Evolutionary conservation across 345 rosid species (phyloP).

Genomic region (Euphorbia peplus): DNA sequence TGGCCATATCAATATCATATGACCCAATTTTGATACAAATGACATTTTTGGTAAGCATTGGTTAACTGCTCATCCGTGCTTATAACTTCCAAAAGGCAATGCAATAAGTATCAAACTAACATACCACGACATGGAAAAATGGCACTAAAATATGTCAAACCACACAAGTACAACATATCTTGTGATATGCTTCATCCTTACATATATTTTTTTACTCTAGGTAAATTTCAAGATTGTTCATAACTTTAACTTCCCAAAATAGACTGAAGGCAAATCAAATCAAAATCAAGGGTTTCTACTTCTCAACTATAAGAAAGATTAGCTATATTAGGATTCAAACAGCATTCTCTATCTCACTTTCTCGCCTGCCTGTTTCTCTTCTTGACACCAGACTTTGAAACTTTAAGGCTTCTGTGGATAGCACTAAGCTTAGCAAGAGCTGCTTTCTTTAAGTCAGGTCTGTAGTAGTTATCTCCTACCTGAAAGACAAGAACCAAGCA

Average conservation of each 20-base stretch:
- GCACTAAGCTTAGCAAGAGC: conserved; percentile 82
- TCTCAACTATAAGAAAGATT: neutral
- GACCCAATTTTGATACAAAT: too few species aligned
- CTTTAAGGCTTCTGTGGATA: conserved; percentile 69
- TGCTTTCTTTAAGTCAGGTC: conserved; percentile 80
- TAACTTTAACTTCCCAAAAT: neutral
- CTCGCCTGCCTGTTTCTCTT: conserved; percentile 77
- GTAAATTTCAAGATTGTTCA: neutral
- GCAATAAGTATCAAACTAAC: neutral
- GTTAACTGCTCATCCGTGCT: too few species aligned
- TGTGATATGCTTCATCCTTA: neutral
- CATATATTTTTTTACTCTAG: neutral
- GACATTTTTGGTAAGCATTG: too few species aligned
- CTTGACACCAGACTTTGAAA: conserved; percentile 87
- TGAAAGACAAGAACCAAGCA: conserved; percentile 15
- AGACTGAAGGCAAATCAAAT: neutral
- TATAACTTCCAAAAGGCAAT: too few species aligned
- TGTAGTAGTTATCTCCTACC: conserved; percentile 80
- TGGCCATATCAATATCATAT: too few species aligned
- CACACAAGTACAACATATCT: neutral
- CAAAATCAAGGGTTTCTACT: neutral
- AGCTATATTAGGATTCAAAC: neutral
- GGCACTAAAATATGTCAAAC: neutral
- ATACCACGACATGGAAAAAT: neutral
- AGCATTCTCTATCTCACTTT: conserved; percentile 19